Evolutionary conservation across 108 stramenopile species (phyloP).

Genomic region (Cylindrotheca closterium): DNA sequence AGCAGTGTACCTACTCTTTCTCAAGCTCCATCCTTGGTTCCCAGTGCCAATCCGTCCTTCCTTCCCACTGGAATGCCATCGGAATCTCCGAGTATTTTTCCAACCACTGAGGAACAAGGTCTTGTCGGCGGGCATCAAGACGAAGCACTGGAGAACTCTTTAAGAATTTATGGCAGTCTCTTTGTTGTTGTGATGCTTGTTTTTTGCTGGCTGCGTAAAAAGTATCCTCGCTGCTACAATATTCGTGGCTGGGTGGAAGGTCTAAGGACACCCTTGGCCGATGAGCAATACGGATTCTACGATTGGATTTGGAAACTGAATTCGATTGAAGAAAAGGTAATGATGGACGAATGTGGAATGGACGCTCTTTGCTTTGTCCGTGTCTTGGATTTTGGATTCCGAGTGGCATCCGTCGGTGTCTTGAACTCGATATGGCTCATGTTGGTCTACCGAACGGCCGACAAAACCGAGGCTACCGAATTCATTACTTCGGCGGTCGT

Average conservation of each 20-base stretch:
- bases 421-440: slow-evolving; percentile 49
- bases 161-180: slow-evolving; percentile 51
- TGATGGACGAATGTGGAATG: slow-evolving; percentile 61
- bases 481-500: slow-evolving; percentile 25
- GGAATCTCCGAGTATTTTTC: no score
- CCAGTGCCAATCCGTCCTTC: no score
- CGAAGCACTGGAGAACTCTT: slow-evolving; percentile 39
- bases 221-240: slow-evolving; percentile 48
- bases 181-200: slow-evolving; percentile 37
- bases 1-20: no score
- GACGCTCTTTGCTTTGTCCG: slow-evolving; percentile 55
- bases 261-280: slow-evolving; percentile 38
- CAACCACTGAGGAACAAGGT: no score
- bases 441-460: slow-evolving; percentile 37
- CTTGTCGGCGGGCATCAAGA: no score
- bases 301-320: slow-evolving; percentile 64
- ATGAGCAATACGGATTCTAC: slow-evolving; percentile 46
- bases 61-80: no score
- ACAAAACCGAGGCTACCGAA: neutral
- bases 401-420: slow-evolving; percentile 43
- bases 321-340: slow-evolving; percentile 45
- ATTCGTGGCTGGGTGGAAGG: slow-evolving; percentile 44
- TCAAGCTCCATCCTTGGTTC: no score
- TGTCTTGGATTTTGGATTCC: slow-evolving; percentile 53
- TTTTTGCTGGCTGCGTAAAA: slow-evolving; percentile 50